These are phyloP conservation scores for Lactarius deliciosus DNA, from an alignment of 768 basidiomycete species.

Conservation along the genomic window DNA sequence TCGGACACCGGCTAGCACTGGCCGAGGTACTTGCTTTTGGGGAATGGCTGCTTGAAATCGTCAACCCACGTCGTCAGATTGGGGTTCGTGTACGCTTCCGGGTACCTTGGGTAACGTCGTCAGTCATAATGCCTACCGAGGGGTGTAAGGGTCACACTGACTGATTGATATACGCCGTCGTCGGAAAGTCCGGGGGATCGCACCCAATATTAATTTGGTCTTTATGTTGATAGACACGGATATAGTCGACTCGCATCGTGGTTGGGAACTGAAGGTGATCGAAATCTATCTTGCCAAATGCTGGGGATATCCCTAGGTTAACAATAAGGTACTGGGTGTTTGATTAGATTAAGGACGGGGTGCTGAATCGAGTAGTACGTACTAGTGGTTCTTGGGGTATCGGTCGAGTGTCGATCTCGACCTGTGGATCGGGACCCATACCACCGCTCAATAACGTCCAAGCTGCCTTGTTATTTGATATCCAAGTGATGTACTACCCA, in stretches of 20 bases:
- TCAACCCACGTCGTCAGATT: slow-evolving; percentile 51
- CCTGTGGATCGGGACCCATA: slow-evolving; percentile 36
- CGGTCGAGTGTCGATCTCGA: slow-evolving; percentile 38
- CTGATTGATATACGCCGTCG: slow-evolving; percentile 70
- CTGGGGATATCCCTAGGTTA: slow-evolving; percentile 59
- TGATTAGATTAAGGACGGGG: slow-evolving; percentile 4
- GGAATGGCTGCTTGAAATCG: slow-evolving; percentile 47
- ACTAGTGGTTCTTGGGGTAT: slow-evolving; percentile 48
- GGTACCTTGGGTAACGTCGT: slow-evolving; percentile 42
- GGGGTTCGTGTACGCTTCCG: slow-evolving; percentile 70
- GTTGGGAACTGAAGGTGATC: slow-evolving; percentile 51
- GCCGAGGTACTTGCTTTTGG: slow-evolving; percentile 50
- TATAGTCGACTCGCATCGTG: slow-evolving; percentile 76
- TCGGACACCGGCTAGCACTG: slow-evolving; percentile 37
- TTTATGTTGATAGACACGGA: slow-evolving; percentile 70
- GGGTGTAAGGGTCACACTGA: slow-evolving; percentile 41
- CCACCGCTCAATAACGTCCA: slow-evolving; percentile 44
- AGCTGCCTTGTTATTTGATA: slow-evolving; percentile 38
- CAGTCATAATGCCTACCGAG: not conserved
- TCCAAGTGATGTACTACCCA: slow-evolving; percentile 45
- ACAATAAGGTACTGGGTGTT: slow-evolving; percentile 48
- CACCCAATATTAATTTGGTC: slow-evolving; percentile 55
- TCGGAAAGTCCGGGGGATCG: slow-evolving; percentile 73
- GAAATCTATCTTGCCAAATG: slow-evolving; percentile 59
- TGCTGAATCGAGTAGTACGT: not conserved